Evolutionary conservation across 257 asterid genomes (phyloP).

Genomic region (Nicotiana attenuata): DNA sequence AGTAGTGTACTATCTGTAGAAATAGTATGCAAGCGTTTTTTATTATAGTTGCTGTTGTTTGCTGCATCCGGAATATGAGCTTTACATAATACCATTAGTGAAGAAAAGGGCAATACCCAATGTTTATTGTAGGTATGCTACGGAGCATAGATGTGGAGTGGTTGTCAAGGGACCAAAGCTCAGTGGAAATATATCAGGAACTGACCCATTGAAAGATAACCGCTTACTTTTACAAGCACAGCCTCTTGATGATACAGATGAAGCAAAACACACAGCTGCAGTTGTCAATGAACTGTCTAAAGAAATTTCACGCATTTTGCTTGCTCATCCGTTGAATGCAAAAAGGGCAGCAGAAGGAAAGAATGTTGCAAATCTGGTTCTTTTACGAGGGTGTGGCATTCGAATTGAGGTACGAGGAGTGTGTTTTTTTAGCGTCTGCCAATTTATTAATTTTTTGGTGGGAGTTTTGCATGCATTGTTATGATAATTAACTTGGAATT

Average conservation of each 20-base stretch:
- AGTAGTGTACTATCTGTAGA: not conserved
- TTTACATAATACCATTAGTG: not conserved
- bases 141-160: slow-evolving; percentile 99
- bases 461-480: not conserved
- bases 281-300: slow-evolving; percentile 84
- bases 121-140: slow-evolving; percentile 65
- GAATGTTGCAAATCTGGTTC: slow-evolving; percentile 79
- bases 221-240: slow-evolving; percentile 73
- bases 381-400: slow-evolving; percentile 94
- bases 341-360: slow-evolving; percentile 78
- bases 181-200: slow-evolving; percentile 96
- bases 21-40: not conserved
- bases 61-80: slow-evolving; percentile 2
- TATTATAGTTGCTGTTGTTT: not conserved
- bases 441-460: not conserved
- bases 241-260: slow-evolving; percentile 83
- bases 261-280: slow-evolving; percentile 75
- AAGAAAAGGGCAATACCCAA: not conserved
- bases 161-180: slow-evolving; percentile 96
- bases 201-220: slow-evolving; percentile 93
- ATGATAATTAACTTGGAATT: not conserved
- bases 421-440: not conserved
- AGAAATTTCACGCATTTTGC: slow-evolving; percentile 77
- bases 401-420: slow-evolving; percentile 72
- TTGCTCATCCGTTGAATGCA: slow-evolving; percentile 72